Percentiles rank a stretch among this genome's conserved stretches.
These are phyloP conservation scores for Cyclotella cryptica DNA, from an alignment of 108 stramenopile species.

Conservation along the genomic window DNA sequence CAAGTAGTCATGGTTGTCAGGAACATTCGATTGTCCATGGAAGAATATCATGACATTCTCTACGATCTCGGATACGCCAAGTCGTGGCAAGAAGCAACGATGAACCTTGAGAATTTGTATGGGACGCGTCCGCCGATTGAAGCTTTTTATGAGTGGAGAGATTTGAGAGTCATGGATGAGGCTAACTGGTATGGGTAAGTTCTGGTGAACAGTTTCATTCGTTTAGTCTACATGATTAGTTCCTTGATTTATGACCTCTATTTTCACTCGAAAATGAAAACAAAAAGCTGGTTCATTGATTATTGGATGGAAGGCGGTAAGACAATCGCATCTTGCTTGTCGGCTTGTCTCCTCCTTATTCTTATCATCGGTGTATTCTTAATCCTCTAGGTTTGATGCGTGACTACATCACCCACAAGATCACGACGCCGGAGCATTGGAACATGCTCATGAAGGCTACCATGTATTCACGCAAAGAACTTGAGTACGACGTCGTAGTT, in stretches of 20 bases:
- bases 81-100: conserved; percentile 22
- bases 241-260: not conserved
- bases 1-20: conserved; percentile 42
- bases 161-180: conserved; percentile 40
- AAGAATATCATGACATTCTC: conserved; percentile 49
- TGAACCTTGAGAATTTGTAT: conserved; percentile 33
- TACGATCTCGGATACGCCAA: conserved; percentile 39
- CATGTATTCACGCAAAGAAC: conserved; percentile 25
- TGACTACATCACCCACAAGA: conserved; percentile 44
- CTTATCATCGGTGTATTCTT: too few relatives aligned
- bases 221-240: not conserved
- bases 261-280: not conserved
- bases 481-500: conserved; percentile 37
- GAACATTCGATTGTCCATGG: conserved; percentile 35
- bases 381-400: conserved; percentile 15
- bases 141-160: conserved; percentile 38
- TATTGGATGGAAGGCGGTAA: conserved; percentile 48
- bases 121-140: conserved; percentile 12
- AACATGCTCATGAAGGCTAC: conserved; percentile 40
- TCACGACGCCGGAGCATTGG: conserved; percentile 40
- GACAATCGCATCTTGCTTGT: not conserved
- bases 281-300: conserved; percentile 54
- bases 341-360: too few relatives aligned
- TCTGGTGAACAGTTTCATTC: not conserved
- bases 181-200: conserved; percentile 42